phyloP scores from a whole-genome alignment of 2,329 filamentous ascomycete species.

The Scolecobasidium constrictum region DNA sequence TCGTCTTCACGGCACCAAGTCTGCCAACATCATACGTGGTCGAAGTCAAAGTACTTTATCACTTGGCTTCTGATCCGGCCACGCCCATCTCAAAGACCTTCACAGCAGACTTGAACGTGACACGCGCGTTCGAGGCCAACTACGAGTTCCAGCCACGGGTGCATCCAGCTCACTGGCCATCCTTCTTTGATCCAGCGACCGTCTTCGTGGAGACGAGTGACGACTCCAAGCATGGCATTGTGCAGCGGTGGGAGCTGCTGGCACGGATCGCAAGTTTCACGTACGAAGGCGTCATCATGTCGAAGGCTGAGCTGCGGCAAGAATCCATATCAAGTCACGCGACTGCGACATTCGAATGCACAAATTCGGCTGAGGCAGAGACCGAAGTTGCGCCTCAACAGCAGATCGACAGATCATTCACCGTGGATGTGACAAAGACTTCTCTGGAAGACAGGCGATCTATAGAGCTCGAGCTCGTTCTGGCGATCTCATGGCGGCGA shows the following conservation, averaged over 20 bases:
- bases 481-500: slow-evolving; percentile 71
- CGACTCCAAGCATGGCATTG: slow-evolving; percentile 45
- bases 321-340: slow-evolving; percentile 49
- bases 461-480: slow-evolving; percentile 60
- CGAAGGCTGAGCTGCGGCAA: slow-evolving; percentile 55
- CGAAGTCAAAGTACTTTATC: slow-evolving; percentile 64
- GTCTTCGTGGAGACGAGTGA: neutral
- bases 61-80: slow-evolving; percentile 65
- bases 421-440: slow-evolving; percentile 10
- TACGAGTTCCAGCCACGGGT: slow-evolving; percentile 77
- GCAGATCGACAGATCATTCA: slow-evolving; percentile 14
- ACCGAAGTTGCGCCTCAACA: slow-evolving; percentile 12
- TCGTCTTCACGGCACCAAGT: slow-evolving; percentile 29
- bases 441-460: slow-evolving; percentile 61
- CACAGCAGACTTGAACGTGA: slow-evolving; percentile 58
- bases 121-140: slow-evolving; percentile 81
- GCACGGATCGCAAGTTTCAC: slow-evolving; percentile 68
- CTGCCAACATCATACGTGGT: slow-evolving; percentile 52
- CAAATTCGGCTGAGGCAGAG: slow-evolving; percentile 36
- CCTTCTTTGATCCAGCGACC: slow-evolving; percentile 55
- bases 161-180: slow-evolving; percentile 73
- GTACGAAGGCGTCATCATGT: slow-evolving; percentile 46
- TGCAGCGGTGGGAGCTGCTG: slow-evolving; percentile 71
- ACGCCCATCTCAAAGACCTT: slow-evolving; percentile 70
- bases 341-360: neutral